phyloP scores from a whole-genome alignment of 2,329 filamentous ascomycete genomes.

The Pseudocercospora pini-densiflorae region DNA sequence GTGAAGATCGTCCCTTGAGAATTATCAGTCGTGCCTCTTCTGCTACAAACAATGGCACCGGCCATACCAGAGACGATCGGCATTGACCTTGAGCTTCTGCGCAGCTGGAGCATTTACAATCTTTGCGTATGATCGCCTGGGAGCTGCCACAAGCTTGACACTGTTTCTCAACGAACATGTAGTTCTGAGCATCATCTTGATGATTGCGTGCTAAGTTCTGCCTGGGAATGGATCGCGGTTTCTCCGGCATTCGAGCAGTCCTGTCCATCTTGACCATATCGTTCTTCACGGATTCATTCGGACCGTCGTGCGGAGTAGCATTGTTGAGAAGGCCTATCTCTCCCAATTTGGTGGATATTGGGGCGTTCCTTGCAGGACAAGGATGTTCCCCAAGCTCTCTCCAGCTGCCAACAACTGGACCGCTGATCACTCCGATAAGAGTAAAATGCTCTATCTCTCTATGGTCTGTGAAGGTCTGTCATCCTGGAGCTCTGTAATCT shows the following conservation, averaged over 20 bases:
- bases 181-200: conserved; percentile 3
- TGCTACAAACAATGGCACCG: background rate
- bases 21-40: background rate
- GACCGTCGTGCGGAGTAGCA: background rate
- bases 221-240: background rate
- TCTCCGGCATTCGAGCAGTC: background rate
- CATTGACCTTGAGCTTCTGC: conserved; percentile 23
- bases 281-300: background rate
- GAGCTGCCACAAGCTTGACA: background rate
- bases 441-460: background rate
- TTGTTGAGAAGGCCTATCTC: conserved; percentile 2
- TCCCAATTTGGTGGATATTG: background rate
- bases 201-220: background rate
- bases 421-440: background rate
- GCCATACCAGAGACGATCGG: conserved; percentile 19
- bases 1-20: conserved; percentile 22
- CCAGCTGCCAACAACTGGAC: background rate
- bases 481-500: background rate
- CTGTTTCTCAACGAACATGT: background rate
- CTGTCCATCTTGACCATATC: background rate
- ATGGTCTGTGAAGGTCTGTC: background rate
- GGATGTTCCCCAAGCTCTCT: background rate
- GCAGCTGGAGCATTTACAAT: conserved; percentile 15
- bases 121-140: background rate
- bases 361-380: conserved; percentile 2